Percentiles rank a stretch among this genome's conserved stretches.
Evolutionary conservation across 768 basidiomycete species (phyloP).

Genomic region (Vishniacozyma victoriae): DNA sequence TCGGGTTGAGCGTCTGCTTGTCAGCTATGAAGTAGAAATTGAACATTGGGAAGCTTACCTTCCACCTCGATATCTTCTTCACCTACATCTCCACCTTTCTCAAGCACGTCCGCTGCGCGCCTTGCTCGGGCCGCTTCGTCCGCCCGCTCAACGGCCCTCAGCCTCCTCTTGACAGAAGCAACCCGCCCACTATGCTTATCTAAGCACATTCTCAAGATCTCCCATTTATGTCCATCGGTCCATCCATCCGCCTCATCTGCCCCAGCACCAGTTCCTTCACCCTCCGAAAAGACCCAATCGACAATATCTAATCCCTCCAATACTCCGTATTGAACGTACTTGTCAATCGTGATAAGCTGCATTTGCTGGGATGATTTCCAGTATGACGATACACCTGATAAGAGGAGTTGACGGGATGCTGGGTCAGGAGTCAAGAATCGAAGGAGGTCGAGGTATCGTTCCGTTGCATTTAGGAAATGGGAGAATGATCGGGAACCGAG

Average conservation of each 20-base stretch:
- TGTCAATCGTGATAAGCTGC: conserved; percentile 89
- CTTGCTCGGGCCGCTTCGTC: conserved; percentile 78
- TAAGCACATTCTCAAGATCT: conserved; percentile 69
- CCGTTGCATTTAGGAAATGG: conserved; percentile 93
- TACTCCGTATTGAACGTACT: conserved; percentile 96
- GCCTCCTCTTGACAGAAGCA: conserved; percentile 66
- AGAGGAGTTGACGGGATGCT: conserved; percentile 53
- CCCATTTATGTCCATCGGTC: conserved; percentile 64
- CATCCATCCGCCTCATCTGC: conserved; percentile 50
- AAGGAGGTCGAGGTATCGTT: conserved; percentile 66
- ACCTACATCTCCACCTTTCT: conserved; percentile 59
- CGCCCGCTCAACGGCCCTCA: conserved; percentile 71
- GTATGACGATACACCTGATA: conserved; percentile 65
- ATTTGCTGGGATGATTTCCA: conserved; percentile 83
- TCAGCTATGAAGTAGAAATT: background rate
- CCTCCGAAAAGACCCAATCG: conserved; percentile 68
- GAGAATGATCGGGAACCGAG: conserved; percentile 95
- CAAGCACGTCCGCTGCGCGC: conserved; percentile 49
- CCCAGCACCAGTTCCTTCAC: background rate
- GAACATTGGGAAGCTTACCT: conserved; percentile 14
- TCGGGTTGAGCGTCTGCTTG: conserved; percentile 21
- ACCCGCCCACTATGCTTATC: conserved; percentile 90
- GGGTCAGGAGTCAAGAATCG: conserved; percentile 57
- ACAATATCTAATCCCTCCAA: conserved; percentile 91
- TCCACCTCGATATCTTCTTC: conserved; percentile 56